Percentiles rank a stretch among this genome's conserved stretches.
These are phyloP conservation scores for Hygrophoropsis aurantiaca DNA, from an alignment of 768 basidiomycete species.

Conservation along the genomic window DNA sequence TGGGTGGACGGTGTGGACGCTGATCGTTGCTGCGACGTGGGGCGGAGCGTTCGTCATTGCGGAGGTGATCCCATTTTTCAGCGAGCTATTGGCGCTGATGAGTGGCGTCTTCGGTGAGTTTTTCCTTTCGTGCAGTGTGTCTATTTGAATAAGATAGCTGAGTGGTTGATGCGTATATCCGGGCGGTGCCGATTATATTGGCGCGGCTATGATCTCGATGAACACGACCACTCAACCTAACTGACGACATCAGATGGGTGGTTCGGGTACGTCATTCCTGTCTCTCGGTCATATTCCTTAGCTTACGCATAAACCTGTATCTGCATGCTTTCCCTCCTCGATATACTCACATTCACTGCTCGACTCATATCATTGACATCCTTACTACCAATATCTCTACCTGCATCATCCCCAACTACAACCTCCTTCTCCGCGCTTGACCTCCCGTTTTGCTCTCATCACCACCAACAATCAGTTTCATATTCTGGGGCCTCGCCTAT, in stretches of 20 bases:
- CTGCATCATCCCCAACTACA: too few relatives aligned
- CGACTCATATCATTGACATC: too few relatives aligned
- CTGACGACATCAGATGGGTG: too few relatives aligned
- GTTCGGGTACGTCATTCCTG: slow-evolving; percentile 23
- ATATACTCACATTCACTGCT: too few relatives aligned
- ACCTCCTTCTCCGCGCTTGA: too few relatives aligned
- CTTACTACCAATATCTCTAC: too few relatives aligned
- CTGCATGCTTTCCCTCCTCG: too few relatives aligned
- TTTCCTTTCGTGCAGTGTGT: slow-evolving; percentile 13
- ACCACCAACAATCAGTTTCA: slow-evolving; percentile 26
- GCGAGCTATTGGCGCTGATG: slow-evolving; percentile 41
- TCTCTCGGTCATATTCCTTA: not conserved
- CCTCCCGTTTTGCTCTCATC: too few relatives aligned
- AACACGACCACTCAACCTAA: too few relatives aligned
- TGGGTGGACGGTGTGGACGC: slow-evolving; percentile 32
- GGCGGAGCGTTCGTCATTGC: slow-evolving; percentile 34
- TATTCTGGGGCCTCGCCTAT: slow-evolving; percentile 47
- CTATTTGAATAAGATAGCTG: slow-evolving; percentile 8
- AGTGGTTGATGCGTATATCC: too few relatives aligned
- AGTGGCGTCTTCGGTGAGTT: slow-evolving; percentile 40
- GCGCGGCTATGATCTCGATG: too few relatives aligned
- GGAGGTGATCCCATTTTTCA: slow-evolving; percentile 38
- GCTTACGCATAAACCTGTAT: not conserved
- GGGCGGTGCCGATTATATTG: too few relatives aligned
- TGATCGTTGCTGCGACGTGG: slow-evolving; percentile 33